phyloP scores from a whole-genome alignment of 169 alveolate species.

The Plasmodium knowlesi region DNA sequence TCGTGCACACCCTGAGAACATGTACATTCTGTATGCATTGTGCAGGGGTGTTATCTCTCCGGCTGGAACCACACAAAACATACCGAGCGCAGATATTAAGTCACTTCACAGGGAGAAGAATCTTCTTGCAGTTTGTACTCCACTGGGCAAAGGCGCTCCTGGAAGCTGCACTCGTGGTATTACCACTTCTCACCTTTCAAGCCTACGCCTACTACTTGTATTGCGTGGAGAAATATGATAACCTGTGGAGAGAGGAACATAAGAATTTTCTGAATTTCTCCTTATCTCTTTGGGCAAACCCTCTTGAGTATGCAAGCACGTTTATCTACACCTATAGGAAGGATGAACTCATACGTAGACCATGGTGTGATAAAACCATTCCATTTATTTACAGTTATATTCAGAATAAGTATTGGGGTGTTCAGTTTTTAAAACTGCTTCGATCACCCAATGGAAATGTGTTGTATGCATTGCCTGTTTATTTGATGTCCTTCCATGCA shows the following conservation, averaged over 20 bases:
- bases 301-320: conserved; percentile 2
- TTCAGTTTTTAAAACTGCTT: conserved; percentile 76
- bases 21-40: conserved; percentile 58
- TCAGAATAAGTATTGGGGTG: conserved; percentile 82
- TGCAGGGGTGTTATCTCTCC: background rate
- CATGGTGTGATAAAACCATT: conserved; percentile 78
- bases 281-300: conserved; percentile 19
- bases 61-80: background rate
- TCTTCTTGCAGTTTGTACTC: conserved; percentile 6
- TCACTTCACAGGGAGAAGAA: background rate
- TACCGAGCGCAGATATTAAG: background rate
- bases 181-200: conserved; percentile 80
- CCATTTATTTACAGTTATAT: conserved; percentile 79
- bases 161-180: conserved; percentile 76
- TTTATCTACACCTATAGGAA: background rate
- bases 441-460: conserved; percentile 30
- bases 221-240: conserved; percentile 41
- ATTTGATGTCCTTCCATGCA: conserved; percentile 43
- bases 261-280: conserved; percentile 54
- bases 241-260: conserved; percentile 52
- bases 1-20: conserved; percentile 75
- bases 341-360: conserved; percentile 38
- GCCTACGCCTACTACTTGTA: conserved; percentile 77
- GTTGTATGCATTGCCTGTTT: conserved; percentile 61
- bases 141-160: conserved; percentile 79